Conservation (phyloP, 1,284 basidiomycete species). For the Ustilago sp. region DNA sequence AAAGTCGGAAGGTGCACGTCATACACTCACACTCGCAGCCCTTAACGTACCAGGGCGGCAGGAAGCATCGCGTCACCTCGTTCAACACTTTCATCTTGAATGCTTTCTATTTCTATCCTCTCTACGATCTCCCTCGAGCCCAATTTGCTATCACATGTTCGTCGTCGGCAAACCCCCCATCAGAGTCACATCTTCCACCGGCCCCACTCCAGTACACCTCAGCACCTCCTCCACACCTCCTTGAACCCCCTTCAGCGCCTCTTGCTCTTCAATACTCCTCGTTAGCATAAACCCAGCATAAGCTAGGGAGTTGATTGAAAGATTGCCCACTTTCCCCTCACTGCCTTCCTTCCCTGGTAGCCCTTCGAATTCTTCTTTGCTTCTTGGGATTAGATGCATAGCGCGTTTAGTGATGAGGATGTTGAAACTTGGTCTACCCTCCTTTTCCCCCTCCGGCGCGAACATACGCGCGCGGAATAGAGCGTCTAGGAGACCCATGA, state of each 20-base stretch:
- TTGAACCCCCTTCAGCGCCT: conserved; percentile 34
- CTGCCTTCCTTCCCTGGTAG: conserved; percentile 17
- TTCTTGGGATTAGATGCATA: conserved; percentile 65
- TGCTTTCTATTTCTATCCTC: not conserved
- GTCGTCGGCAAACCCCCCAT: conserved; percentile 40
- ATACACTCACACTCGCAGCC: not conserved
- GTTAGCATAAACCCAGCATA: conserved; percentile 65
- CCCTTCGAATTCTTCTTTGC: conserved; percentile 46
- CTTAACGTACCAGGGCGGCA: not conserved
- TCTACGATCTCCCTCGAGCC: too few species aligned
- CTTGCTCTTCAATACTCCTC: conserved; percentile 48
- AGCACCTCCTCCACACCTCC: conserved; percentile 49
- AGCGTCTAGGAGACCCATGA: conserved; percentile 60
- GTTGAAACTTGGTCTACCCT: conserved; percentile 50
- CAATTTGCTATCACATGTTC: conserved; percentile 13
- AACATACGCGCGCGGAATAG: conserved; percentile 57
- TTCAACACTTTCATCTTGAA: not conserved
- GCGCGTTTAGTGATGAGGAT: conserved; percentile 62
- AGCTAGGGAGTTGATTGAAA: conserved; percentile 61
- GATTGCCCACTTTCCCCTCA: conserved; percentile 36
- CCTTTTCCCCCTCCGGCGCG: not conserved
- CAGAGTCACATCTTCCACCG: conserved; percentile 51
- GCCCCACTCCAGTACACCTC: conserved; percentile 33
- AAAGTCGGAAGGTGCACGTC: too few species aligned
- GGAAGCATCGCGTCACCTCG: too few species aligned